Conservation (phyloP, 2,329 filamentous ascomycete species). For the Pseudocercospora ulei region DNA sequence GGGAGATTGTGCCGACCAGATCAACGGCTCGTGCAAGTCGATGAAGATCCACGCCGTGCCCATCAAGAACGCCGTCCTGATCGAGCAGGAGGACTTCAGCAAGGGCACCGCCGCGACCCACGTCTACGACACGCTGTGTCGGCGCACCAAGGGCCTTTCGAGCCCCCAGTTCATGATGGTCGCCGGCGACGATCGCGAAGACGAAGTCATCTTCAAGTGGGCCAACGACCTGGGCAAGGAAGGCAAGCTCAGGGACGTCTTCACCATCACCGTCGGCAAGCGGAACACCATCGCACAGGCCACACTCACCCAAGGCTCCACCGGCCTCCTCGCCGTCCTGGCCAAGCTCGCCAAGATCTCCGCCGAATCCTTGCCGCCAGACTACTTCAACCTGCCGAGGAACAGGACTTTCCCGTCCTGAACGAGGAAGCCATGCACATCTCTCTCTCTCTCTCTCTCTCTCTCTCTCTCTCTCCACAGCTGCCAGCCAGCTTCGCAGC, state of each 20-base stretch:
- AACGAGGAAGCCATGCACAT: background rate
- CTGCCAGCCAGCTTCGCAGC: constrained; percentile 4
- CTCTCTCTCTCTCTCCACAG: background rate
- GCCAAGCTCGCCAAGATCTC: constrained; percentile 31
- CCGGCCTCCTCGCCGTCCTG: constrained; percentile 48
- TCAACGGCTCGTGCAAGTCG: constrained; percentile 82
- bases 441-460: background rate
- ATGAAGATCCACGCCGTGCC: constrained; percentile 77
- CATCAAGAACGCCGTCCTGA: constrained; percentile 64
- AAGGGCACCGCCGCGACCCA: constrained; percentile 73
- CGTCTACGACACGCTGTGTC: constrained; percentile 50
- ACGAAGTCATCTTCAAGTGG: constrained; percentile 91
- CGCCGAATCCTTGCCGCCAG: constrained; percentile 22
- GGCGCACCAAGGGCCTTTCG: constrained; percentile 16
- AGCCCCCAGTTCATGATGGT: constrained; percentile 77
- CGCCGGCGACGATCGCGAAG: constrained; percentile 81
- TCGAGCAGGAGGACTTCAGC: constrained; percentile 77
- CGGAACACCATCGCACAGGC: constrained; percentile 79
- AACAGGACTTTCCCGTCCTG: constrained; percentile 22
- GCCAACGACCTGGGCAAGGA: constrained; percentile 65
- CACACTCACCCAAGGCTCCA: constrained; percentile 83
- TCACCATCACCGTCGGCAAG: constrained; percentile 76
- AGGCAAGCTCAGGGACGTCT: constrained; percentile 48
- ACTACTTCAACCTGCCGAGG: constrained; percentile 27
- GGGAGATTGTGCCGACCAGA: constrained; percentile 82